phyloP scores from a whole-genome alignment of 2,329 filamentous ascomycete genomes.

The Aspergillus pseudoviridinutans region DNA sequence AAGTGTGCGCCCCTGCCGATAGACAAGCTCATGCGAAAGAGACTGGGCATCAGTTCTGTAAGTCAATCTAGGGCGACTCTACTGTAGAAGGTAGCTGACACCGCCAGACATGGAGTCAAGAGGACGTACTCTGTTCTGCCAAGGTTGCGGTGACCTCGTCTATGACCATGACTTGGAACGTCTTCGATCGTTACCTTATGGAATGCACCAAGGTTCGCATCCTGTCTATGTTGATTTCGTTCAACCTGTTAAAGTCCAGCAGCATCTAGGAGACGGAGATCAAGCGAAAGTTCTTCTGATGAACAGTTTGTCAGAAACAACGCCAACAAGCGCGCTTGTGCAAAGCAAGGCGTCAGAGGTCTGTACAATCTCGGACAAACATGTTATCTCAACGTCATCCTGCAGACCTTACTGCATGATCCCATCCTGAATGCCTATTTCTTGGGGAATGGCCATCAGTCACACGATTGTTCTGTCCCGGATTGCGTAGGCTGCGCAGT shows the following conservation, averaged over 20 bases:
- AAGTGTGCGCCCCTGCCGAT: conserved; percentile 26
- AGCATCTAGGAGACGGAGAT: conserved; percentile 34
- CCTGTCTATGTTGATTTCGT: not conserved
- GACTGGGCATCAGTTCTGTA: conserved; percentile 41
- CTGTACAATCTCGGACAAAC: conserved; percentile 98
- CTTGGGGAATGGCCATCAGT: conserved; percentile 82
- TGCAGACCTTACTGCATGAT: conserved; percentile 92
- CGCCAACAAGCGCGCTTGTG: conserved; percentile 74
- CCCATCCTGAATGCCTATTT: conserved; percentile 89
- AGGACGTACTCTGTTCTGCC: conserved; percentile 37
- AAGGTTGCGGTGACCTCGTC: conserved; percentile 39
- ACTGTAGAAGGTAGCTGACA: conserved; percentile 1
- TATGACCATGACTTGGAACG: conserved; percentile 40
- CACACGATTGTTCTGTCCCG: conserved; percentile 62
- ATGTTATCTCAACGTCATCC: conserved; percentile 94
- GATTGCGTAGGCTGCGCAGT: conserved; percentile 59
- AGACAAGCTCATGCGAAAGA: conserved; percentile 34
- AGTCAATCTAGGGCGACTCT: conserved; percentile 8
- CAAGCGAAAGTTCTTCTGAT: conserved; percentile 54
- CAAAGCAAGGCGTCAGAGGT: conserved; percentile 81
- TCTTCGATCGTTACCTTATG: conserved; percentile 24
- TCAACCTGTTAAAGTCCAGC: conserved; percentile 5
- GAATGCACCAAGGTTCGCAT: conserved; percentile 17
- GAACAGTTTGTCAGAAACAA: conserved; percentile 73
- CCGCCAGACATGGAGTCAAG: conserved; percentile 39